A percentile compares a stretch with the other conserved stretches of the same genome.
Evolutionary conservation across 176 grass and related monocot species (phyloP).

Genomic region (Canna indica): DNA sequence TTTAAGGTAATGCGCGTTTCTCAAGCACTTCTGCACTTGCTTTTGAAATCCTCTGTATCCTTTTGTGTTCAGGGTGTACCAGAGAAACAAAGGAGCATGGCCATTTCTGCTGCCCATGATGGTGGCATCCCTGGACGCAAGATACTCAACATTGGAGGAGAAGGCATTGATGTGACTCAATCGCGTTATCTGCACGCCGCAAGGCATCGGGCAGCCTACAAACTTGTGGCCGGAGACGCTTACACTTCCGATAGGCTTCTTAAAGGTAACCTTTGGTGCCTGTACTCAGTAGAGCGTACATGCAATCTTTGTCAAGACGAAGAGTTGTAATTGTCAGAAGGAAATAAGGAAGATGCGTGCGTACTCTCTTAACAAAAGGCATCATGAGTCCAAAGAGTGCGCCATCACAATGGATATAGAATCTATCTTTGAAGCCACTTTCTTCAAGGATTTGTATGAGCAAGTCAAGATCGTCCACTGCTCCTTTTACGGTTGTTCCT

Average conservation of each 20-base stretch:
- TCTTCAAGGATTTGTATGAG: conserved; percentile 77
- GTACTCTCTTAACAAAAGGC: conserved; percentile 74
- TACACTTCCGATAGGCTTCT: conserved; percentile 71
- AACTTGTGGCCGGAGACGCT: conserved; percentile 85
- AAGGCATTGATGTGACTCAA: conserved; percentile 65
- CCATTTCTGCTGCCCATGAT: conserved; percentile 63
- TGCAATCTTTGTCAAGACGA: not conserved
- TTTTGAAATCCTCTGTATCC: conserved; percentile 48
- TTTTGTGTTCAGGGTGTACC: conserved; percentile 51
- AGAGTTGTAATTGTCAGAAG: not conserved
- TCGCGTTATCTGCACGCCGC: conserved; percentile 69
- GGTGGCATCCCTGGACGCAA: conserved; percentile 51
- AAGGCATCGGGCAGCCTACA: conserved; percentile 85
- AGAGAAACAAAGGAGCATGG: conserved; percentile 56
- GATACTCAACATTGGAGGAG: conserved; percentile 67
- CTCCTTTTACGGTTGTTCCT: conserved; percentile 86
- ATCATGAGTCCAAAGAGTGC: conserved; percentile 92
- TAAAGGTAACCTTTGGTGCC: conserved; percentile 79
- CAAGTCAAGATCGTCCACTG: conserved; percentile 81
- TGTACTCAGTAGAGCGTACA: conserved; percentile 5
- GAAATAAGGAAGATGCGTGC: not conserved
- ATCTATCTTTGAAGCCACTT: conserved; percentile 53
- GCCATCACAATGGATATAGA: conserved; percentile 87
- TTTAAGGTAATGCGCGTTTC: conserved; percentile 49
- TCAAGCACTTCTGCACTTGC: conserved; percentile 59